A percentile compares a stretch with the other conserved stretches of the same genome.
These are phyloP conservation scores for Trypethelium eluteriae DNA, from an alignment of 495 filamentous ascomycete genomes.

Conservation along the genomic window DNA sequence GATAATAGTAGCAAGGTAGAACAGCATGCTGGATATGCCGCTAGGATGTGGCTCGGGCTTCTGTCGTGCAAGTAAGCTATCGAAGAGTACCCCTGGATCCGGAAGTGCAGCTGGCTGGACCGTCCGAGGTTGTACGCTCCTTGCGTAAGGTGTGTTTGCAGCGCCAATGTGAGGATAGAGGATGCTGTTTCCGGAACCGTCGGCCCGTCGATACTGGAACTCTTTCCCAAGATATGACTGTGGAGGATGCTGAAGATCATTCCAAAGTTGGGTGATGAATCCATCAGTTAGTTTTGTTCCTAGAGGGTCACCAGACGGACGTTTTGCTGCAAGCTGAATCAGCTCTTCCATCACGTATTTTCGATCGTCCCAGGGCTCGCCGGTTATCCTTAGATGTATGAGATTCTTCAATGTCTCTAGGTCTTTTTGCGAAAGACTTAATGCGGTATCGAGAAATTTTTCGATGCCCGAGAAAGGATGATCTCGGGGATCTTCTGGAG, in stretches of 20 bases:
- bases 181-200: conserved; percentile 63
- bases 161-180: conserved; percentile 59
- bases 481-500: conserved; percentile 26
- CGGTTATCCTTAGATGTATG: neutral
- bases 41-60: conserved; percentile 57
- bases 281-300: conserved; percentile 48
- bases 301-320: conserved; percentile 40
- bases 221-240: conserved; percentile 49
- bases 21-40: conserved; percentile 78
- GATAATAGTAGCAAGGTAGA: conserved; percentile 83
- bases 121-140: conserved; percentile 58
- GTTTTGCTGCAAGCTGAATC: conserved; percentile 35
- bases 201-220: conserved; percentile 56
- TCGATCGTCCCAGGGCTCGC: conserved; percentile 34
- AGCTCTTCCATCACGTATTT: conserved; percentile 51
- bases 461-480: conserved; percentile 17
- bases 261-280: conserved; percentile 59
- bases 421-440: neutral
- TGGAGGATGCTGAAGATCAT: conserved; percentile 62
- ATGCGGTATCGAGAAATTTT: neutral
- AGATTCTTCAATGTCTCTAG: neutral
- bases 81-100: conserved; percentile 71
- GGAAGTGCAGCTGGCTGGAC: conserved; percentile 59
- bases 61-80: conserved; percentile 59
- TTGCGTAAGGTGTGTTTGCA: conserved; percentile 59